A percentile compares a stretch with the other conserved stretches of the same genome.
Conservation (phyloP, 2,329 filamentous ascomycete genomes). For the Xylaria sp. region DNA sequence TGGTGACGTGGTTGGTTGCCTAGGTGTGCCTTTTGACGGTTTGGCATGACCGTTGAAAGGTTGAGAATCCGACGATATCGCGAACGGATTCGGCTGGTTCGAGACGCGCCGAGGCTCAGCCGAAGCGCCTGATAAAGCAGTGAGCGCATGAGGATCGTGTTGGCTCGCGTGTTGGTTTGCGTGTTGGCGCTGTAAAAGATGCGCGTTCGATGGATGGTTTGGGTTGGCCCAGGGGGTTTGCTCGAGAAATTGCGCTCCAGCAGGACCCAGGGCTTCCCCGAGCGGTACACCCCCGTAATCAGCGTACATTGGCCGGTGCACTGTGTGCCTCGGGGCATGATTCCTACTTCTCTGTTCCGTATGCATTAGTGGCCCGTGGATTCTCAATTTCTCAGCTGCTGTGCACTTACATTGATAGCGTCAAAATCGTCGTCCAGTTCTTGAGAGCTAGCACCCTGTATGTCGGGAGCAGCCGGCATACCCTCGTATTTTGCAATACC, state of each 20-base stretch:
- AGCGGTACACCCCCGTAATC: constrained; percentile 63
- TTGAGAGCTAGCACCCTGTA: constrained; percentile 75
- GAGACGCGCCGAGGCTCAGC: constrained; percentile 54
- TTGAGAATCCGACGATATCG: constrained; percentile 51
- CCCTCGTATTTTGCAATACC: constrained; percentile 95
- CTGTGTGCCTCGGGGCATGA: constrained; percentile 51
- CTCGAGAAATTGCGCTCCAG: constrained; percentile 87
- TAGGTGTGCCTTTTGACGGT: constrained; percentile 43
- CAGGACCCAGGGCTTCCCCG: constrained; percentile 66
- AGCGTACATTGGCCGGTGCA: constrained; percentile 55
- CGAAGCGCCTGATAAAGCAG: constrained; percentile 48
- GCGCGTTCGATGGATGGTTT: constrained; percentile 75
- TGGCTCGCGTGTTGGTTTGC: constrained; percentile 53
- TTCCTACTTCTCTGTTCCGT: constrained; percentile 48
- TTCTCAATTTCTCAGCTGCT: background rate
- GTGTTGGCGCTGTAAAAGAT: constrained; percentile 55
- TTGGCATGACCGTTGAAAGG: constrained; percentile 47
- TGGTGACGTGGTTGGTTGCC: constrained; percentile 55
- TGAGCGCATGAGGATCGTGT: constrained; percentile 46
- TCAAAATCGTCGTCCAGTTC: constrained; percentile 89
- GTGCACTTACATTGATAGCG: constrained; percentile 81
- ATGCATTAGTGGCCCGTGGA: constrained; percentile 30
- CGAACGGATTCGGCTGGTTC: constrained; percentile 52
- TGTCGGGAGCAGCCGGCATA: constrained; percentile 92
- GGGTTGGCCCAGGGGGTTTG: constrained; percentile 94